Evolutionary conservation across 2,329 filamentous ascomycete species (phyloP), one percentile per base, ranked within the genome.

Genomic region (Davidsoniella virescens): DNA sequence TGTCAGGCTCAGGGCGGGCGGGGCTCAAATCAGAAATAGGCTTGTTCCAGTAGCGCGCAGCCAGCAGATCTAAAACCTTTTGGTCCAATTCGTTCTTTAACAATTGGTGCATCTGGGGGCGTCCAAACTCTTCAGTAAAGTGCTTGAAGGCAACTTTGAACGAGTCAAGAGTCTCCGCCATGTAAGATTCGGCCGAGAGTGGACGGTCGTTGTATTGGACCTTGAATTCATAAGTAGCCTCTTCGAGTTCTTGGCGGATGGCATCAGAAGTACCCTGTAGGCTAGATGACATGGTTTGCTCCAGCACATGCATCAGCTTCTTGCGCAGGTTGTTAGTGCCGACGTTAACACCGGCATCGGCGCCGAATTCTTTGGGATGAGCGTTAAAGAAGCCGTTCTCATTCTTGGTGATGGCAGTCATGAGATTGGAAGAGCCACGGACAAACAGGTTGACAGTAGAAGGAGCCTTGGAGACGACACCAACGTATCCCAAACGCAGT

Each of bases 101-200:
- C 48, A 98, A 73, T 58, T 90, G 81, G 38, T 85, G 81, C 61
- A 98, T 90, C 64, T 98, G 83, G 6, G 84, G 78, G 8, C 92
- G 78, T 23, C 92, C 92, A 60, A 98, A 98, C 26, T 77, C 75
- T 56, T 94, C 87, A 0, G 87, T 81, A 60, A 96, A 94, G 57
- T 84, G 82, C 62, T 94, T 95, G 68, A 98, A 98, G 0, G 87
- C 86, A 64, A 96, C 93, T 66, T 98, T 98, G 73, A 98, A 96
- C 17, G 82, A 81, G 63, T 98, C 92, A 3, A 98, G 70, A 57
- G 85, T 94, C 64, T 96, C 92, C 2, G 92, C 92, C 38, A 98
- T 75, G 62, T 98, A 98, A 3, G 90, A 94, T 62, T 98, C 92
- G 2, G 92, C 92, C 47, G 87, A 94, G 36, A 98, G 70, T 1